Evolutionary conservation across 371 early-diverging fungal genomes (phyloP).

Genomic region (Mortierella sp.): DNA sequence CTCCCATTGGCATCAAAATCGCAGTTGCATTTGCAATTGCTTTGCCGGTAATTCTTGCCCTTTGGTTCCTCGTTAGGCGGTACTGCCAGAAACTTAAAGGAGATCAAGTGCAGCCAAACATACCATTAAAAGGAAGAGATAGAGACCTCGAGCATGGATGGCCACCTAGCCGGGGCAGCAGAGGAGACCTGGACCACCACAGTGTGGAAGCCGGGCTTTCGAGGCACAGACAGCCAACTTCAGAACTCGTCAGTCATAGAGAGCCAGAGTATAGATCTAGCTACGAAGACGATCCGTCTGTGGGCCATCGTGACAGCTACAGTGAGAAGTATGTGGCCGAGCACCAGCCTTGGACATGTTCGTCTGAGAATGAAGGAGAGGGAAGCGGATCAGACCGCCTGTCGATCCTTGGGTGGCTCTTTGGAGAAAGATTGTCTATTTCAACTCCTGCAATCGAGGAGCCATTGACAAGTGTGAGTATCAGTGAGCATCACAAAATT

Average conservation of each 20-base stretch:
- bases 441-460: neutral
- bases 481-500: neutral
- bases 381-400: conserved; percentile 11
- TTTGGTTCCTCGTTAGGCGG: conserved; percentile 18
- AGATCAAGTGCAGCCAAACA: neutral
- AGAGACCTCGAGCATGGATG: conserved; percentile 13
- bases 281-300: conserved; percentile 29
- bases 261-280: conserved; percentile 18
- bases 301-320: conserved; percentile 29
- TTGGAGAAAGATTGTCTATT: neutral
- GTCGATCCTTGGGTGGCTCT: conserved; percentile 21
- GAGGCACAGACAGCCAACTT: conserved; percentile 9
- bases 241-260: neutral
- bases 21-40: conserved; percentile 19
- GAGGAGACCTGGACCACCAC: neutral
- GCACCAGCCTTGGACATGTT: conserved; percentile 10
- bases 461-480: neutral
- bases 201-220: neutral
- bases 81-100: neutral
- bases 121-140: neutral
- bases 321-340: conserved; percentile 29
- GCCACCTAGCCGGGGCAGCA: neutral
- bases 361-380: conserved; percentile 12
- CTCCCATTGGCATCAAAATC: conserved; percentile 11
- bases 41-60: conserved; percentile 6